Percentiles rank a stretch among this genome's conserved stretches.
These are phyloP conservation scores for Sarocladium strictum DNA, from an alignment of 2,329 filamentous ascomycete species.

Conservation along the genomic window DNA sequence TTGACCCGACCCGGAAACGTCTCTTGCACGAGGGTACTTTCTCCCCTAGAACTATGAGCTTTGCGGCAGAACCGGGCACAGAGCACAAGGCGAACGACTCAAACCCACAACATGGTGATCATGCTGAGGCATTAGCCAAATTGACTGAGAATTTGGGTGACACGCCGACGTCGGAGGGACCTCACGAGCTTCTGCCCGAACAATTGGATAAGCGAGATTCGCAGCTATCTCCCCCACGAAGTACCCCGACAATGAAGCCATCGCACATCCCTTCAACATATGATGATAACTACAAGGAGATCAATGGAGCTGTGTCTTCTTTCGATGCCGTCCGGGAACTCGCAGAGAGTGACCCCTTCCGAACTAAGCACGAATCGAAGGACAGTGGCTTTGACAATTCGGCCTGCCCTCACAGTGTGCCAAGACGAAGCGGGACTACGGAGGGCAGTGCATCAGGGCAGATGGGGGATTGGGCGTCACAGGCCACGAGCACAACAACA, in stretches of 20 bases:
- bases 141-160: slow-evolving; percentile 12
- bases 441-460: slow-evolving; percentile 52
- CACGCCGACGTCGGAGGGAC: slow-evolving; percentile 11
- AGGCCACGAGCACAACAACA: slow-evolving; percentile 57
- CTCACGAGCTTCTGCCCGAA: not conserved
- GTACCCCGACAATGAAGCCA: slow-evolving; percentile 22
- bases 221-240: slow-evolving; percentile 16
- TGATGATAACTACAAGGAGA: slow-evolving; percentile 29
- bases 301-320: slow-evolving; percentile 36
- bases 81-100: slow-evolving; percentile 19
- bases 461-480: slow-evolving; percentile 55
- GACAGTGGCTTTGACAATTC: slow-evolving; percentile 29
- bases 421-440: slow-evolving; percentile 56
- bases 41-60: slow-evolving; percentile 39
- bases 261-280: slow-evolving; percentile 19
- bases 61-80: slow-evolving; percentile 22
- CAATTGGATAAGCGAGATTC: not conserved
- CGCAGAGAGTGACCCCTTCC: slow-evolving; percentile 44
- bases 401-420: slow-evolving; percentile 38
- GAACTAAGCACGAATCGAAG: slow-evolving; percentile 14
- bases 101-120: slow-evolving; percentile 12
- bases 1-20: slow-evolving; percentile 31
- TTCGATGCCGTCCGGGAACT: slow-evolving; percentile 44
- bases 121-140: slow-evolving; percentile 1
- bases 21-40: slow-evolving; percentile 34